Percentiles rank a stretch among this genome's conserved stretches.
These are phyloP conservation scores for Talaromyces proteolyticus DNA, from an alignment of 495 filamentous ascomycete genomes.

Conservation along the genomic window DNA sequence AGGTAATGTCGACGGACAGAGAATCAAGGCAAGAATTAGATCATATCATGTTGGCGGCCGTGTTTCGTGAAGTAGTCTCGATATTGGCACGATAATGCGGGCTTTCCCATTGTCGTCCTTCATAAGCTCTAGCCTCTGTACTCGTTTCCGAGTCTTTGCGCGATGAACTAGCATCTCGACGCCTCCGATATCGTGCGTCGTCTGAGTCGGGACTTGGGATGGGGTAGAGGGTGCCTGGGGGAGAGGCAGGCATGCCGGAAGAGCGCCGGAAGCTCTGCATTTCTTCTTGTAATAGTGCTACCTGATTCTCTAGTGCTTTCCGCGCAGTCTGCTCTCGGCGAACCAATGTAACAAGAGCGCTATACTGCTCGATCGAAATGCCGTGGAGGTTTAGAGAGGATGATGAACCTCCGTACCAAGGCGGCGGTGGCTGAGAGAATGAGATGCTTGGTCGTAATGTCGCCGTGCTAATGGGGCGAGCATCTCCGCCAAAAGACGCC, in stretches of 20 bases:
- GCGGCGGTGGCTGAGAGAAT: conserved; percentile 21
- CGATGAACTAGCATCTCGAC: not conserved
- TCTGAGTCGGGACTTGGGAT: conserved; percentile 27
- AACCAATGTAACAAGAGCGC: conserved; percentile 46
- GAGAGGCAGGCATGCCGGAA: conserved; percentile 15
- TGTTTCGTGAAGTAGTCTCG: not conserved
- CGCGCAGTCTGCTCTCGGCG: conserved; percentile 52
- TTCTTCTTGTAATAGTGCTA: conserved; percentile 45
- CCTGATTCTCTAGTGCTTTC: conserved; percentile 45
- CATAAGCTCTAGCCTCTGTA: not conserved
- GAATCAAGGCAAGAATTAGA: not conserved
- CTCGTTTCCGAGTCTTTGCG: conserved; percentile 2
- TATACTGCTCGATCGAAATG: conserved; percentile 53
- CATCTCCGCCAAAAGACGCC: conserved; percentile 7
- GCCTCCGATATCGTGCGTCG: conserved; percentile 12
- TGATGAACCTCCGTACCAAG: conserved; percentile 14
- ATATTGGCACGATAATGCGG: not conserved
- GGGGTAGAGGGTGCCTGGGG: conserved; percentile 28
- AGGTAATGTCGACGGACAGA: not conserved
- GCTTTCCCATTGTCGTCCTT: not conserved
- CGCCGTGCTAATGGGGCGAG: conserved; percentile 32
- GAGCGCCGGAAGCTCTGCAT: conserved; percentile 33
- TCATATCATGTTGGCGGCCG: conserved; percentile 6
- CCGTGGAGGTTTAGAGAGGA: conserved; percentile 25
- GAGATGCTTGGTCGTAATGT: conserved; percentile 32